A percentile compares a stretch with the other conserved stretches of the same genome.
Evolutionary conservation across 768 basidiomycete genomes (phyloP).

Genomic region (Sarcodon sp.): DNA sequence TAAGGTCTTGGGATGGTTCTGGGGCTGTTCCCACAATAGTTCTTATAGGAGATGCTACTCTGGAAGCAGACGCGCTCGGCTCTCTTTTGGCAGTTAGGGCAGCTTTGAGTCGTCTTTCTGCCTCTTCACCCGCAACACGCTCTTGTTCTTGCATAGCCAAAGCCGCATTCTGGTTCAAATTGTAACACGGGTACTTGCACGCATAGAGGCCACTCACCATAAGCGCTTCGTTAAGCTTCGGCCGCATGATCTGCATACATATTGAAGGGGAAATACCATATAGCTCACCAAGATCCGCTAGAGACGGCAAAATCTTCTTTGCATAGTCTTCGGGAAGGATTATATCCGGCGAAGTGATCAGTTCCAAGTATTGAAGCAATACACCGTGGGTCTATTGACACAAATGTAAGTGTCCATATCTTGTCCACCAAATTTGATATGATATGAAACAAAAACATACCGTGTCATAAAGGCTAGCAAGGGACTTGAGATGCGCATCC

Average conservation of each 20-base stretch:
- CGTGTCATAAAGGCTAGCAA: conserved; percentile 80
- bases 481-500: conserved; percentile 72
- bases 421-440: conserved; percentile 1
- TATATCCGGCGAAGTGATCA: conserved; percentile 63
- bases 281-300: conserved; percentile 56
- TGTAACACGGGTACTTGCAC: not conserved
- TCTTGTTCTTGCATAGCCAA: conserved; percentile 58
- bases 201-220: conserved; percentile 28
- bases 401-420: conserved; percentile 7
- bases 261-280: conserved; percentile 80
- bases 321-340: conserved; percentile 64
- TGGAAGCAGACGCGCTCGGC: conserved; percentile 38
- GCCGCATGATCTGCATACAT: conserved; percentile 90
- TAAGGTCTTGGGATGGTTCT: conserved; percentile 14
- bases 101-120: conserved; percentile 72
- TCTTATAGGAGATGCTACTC: conserved; percentile 48
- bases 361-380: conserved; percentile 82
- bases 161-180: conserved; percentile 34
- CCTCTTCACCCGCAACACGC: conserved; percentile 56
- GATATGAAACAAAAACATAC: conserved; percentile 33
- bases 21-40: conserved; percentile 16
- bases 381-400: conserved; percentile 72
- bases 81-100: conserved; percentile 70
- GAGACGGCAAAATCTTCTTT: conserved; percentile 57
- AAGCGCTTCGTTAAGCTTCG: conserved; percentile 53